Conservation (phyloP, 352 stramenopile genomes). For the Blastocystis sp. region DNA sequence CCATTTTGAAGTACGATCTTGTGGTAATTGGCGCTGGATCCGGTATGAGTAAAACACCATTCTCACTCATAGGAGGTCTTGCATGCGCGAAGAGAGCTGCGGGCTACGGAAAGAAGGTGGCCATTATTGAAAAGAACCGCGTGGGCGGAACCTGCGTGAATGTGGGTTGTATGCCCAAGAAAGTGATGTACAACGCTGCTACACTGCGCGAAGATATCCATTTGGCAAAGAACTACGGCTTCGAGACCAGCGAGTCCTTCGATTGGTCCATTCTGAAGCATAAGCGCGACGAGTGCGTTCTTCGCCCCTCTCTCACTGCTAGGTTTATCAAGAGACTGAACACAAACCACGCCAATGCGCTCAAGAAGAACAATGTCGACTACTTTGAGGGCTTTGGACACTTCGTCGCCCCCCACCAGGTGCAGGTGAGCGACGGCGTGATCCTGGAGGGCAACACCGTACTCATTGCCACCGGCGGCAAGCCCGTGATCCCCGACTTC, state of each 20-base stretch:
- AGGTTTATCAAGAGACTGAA: conserved; percentile 90
- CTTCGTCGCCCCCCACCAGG: conserved; percentile 80
- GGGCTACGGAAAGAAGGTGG: conserved; percentile 88
- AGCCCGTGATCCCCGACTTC: conserved; percentile 80
- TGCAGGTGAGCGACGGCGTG: conserved; percentile 78
- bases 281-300: conserved; percentile 34
- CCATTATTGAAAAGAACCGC: conserved; percentile 85
- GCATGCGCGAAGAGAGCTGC: conserved; percentile 85
- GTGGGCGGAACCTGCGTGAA: conserved; percentile 95
- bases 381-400: conserved; percentile 83
- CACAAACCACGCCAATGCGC: conserved; percentile 89
- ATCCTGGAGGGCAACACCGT: conserved; percentile 82
- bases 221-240: conserved; percentile 78
- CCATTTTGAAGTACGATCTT: conserved; percentile 5
- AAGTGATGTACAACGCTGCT: conserved; percentile 91
- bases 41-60: neutral
- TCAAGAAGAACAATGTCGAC: conserved; percentile 85
- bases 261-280: conserved; percentile 66
- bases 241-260: conserved; percentile 73
- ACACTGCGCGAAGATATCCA: conserved; percentile 79
- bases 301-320: conserved; percentile 72
- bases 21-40: conserved; percentile 48
- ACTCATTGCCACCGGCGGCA: conserved; percentile 88
- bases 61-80: conserved; percentile 79
- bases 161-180: conserved; percentile 96